Base-by-base conservation (phyloP, 495 filamentous ascomycete species). In the Aspergillus homomorphus region DNA sequence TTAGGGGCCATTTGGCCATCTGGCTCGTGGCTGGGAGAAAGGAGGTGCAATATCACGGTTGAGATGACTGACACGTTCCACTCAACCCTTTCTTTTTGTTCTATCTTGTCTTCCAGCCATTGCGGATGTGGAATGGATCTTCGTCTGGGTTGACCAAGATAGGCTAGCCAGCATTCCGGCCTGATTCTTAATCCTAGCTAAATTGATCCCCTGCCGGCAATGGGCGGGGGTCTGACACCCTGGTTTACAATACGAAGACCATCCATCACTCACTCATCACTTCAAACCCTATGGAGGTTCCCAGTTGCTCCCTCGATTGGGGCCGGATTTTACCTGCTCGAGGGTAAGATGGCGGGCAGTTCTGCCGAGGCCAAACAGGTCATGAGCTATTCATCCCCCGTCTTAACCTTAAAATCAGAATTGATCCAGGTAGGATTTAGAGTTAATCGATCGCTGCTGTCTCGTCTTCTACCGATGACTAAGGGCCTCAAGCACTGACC, bases 381-480 rank as follows among this genome's bases (percentile, higher is more conserved):
- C 10, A 23, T 19, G 24, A 57, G 53, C 51, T n/a, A n/a, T n/a
- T n/a, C n/a, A n/a, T n/a, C n/a, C n/a, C n/a, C n/a, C n/a, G n/a
- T n/a, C n/a, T n/a, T n/a, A n/a, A n/a, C n/a, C n/a, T n/a, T n/a
- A n/a, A n/a, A n/a, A 53, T 53, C 45, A 41, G 52, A 56, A 52
- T 58, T 28, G 53, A 60, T n/a, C 53, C 45, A 42, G 57, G 22
- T 45, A 53, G 50, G 50, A 63, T 57, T 63, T 56, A 59, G 57
- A 57, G 53, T 57, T 63, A 38, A 38, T 38, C 33, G 33, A 56
- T 56, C 57, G 53, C 51, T 22, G 21, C 28, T 23, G 52, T 50
- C 21, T 21, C 55, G 18, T 45, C 54, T 41, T 20, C 49, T 51
- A 19, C 9, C 41, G 51, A 51, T 38, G 19, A 51, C 16, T 45